A percentile compares a stretch with the other conserved stretches of the same genome.
phyloP scores from a whole-genome alignment of 2,329 filamentous ascomycete species.

The Trichophyton simii region DNA sequence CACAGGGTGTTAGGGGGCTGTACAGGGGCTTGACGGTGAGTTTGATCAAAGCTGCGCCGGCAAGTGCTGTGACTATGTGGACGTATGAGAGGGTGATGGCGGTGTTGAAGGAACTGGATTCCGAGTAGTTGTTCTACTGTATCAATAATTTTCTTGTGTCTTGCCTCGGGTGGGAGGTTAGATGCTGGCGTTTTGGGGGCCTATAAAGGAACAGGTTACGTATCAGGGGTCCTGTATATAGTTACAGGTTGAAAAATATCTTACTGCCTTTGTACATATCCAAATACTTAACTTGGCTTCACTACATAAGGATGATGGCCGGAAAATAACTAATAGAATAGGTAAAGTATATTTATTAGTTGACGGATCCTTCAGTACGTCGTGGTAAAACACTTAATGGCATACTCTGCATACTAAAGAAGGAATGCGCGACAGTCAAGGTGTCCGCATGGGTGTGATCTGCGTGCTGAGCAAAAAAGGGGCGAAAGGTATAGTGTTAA shows the following conservation, averaged over 20 bases:
- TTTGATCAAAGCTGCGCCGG: constrained; percentile 84
- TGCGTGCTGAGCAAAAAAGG: not conserved
- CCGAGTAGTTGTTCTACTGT: not conserved
- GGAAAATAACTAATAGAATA: not conserved
- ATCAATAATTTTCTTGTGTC: not conserved
- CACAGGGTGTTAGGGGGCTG: constrained; percentile 65
- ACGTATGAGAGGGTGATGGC: constrained; percentile 71
- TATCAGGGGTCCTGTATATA: not conserved
- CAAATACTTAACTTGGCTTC: not conserved
- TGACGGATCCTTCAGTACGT: not conserved
- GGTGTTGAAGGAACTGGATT: constrained; percentile 35
- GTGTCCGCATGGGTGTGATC: not conserved
- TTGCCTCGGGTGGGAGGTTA: not conserved
- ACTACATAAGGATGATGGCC: not conserved
- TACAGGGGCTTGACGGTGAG: constrained; percentile 84
- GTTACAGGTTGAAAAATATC: not conserved
- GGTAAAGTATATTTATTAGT: not conserved
- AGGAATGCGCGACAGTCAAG: not conserved
- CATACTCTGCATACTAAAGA: not conserved
- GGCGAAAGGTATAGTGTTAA: constrained; percentile 1
- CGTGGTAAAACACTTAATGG: not conserved
- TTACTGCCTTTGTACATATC: not conserved
- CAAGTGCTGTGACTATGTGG: constrained; percentile 87
- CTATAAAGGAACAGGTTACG: not conserved
- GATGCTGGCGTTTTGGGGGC: not conserved